Base-by-base conservation (phyloP, 495 filamentous ascomycete species). In the Hyaloscypha hepaticicola region DNA sequence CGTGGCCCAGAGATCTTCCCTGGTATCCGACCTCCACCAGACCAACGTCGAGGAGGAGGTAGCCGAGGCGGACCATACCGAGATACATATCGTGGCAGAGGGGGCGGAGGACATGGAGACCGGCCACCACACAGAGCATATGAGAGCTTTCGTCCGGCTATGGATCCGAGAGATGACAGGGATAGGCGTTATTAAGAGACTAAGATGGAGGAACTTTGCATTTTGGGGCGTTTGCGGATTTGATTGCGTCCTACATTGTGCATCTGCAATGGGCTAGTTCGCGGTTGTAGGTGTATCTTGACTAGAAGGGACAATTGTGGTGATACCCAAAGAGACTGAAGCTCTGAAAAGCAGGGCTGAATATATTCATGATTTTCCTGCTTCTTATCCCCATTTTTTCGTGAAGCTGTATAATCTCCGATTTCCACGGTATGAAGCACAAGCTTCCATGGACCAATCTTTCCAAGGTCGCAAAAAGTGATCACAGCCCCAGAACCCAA, bases 1-100 rank as follows among this genome's bases (percentile, higher is more conserved):
- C 77, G 84, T 64, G 93, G 92, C 3, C 82, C 83, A 5, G 92
- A 96, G 72, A 85, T 86, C 67, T 84, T 86, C 68, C 69, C 79
- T 34, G 81, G 80, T 22, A 83, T 85, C 66, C 75, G 82, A 22
- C 82, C 80, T 21, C 82, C 82, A 29, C 65, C 58, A 45, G 64
- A 64, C 5, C 55, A 60, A 38, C 59, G 64, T 25, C 60, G 59
- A 14, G 52, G 59, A 31, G 25, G 49, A 31, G 38, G 28, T 53
- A 65, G 67, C 34, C 60, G 61, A 16, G 45, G 38, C 34, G 57
- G 66, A 29, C 29, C 63, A n/a, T 7, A 11, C 28, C 22, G 51
- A 29, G 25, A 38, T 29, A 27, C 3, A 34, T 57, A 27, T 41
- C 57, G 64, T 38, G 57, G 72, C 24, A 31, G 50, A 55, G 25